Evolutionary conservation across 441 rosid species (phyloP), one percentile per base, ranked within the genome.

Genomic region (Dalechampia spathulata): DNA sequence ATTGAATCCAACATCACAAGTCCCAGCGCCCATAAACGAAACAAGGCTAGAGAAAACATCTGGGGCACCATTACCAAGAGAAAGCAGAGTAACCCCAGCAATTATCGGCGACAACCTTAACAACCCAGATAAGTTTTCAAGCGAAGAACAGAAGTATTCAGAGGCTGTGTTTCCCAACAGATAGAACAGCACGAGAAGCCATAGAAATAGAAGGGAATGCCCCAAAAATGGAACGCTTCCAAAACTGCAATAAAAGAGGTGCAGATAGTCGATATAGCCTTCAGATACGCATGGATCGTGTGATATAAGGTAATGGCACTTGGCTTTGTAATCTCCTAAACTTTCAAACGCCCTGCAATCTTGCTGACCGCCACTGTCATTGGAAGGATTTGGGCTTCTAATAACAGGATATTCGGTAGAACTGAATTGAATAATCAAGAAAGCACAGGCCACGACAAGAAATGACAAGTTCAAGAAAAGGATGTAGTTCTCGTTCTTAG

Each of bases 61-160:
- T 0, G 93, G 85, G 11, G 95, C 89, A 9, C 97, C 97, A 60
- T 90, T 90, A 12, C 97, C 97, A 21, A 90, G 85, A 14, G 97
- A 84, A 62, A 90, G 83, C 20, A 90, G 78, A 22, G 97, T 90
- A 20, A 86, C 83, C 26, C 95, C 97, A 43, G 95, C 87, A 49
- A 90, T 72, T 21, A 93, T 80, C 2, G 91, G 93, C 53, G 93
- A 78, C 60, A 90, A 67, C 37, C 80, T 79, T 62, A 86, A 56
- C 39, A 90, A 51, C 72, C 63, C 62, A 0, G 97, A 85, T 15
- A 90, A 57, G 58, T 76, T 72, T 74, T 85, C 95, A 16, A 90
- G 80, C 0, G 93, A 87, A 30, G 75, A 74, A 56, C 97, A 90
- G 39, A 90, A 90, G 71, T 87, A 87, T 19, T 85, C 95, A 2